phyloP scores from a whole-genome alignment of 208 protist genomes.

The Leishmania guyanensis region DNA sequence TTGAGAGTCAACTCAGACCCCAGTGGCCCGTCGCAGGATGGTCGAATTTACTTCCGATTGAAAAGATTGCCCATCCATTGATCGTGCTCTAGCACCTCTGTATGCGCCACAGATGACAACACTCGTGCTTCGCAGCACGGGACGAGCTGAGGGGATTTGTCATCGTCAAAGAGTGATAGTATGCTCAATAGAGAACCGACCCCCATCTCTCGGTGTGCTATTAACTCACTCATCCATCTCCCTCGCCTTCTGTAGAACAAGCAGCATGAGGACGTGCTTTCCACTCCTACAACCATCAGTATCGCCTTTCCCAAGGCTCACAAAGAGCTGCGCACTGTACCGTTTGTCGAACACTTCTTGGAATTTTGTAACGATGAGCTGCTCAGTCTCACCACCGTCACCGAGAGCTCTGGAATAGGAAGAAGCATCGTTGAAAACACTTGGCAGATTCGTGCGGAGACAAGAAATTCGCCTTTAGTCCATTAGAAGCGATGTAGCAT shows the following conservation, averaged over 20 bases:
- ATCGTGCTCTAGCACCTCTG: conserved; percentile 25
- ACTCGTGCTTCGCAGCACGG: conserved; percentile 40
- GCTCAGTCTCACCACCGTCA: conserved; percentile 22
- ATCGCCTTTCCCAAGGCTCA: conserved; percentile 48
- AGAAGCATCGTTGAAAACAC: neutral
- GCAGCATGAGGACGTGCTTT: conserved; percentile 33
- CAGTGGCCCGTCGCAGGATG: conserved; percentile 34
- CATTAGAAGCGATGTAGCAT: conserved; percentile 46
- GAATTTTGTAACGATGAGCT: conserved; percentile 23
- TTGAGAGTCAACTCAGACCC: conserved; percentile 43
- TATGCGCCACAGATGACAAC: conserved; percentile 43
- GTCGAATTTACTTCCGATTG: conserved; percentile 27
- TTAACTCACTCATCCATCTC: conserved; percentile 2
- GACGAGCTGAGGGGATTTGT: conserved; percentile 44
- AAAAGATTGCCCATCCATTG: conserved; percentile 9
- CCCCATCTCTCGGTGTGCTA: neutral
- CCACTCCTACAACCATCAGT: conserved; percentile 30
- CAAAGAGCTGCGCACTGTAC: conserved; percentile 23
- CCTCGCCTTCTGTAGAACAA: conserved; percentile 14
- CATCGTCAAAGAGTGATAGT: conserved; percentile 41
- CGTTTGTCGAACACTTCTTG: conserved; percentile 10
- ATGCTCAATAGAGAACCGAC: conserved; percentile 13
- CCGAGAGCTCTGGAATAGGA: conserved; percentile 1
- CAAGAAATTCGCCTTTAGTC: conserved; percentile 32
- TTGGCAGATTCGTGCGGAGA: neutral